Base-by-base conservation (phyloP, 371 early-diverging fungal species). In the Mucor racemosus region DNA sequence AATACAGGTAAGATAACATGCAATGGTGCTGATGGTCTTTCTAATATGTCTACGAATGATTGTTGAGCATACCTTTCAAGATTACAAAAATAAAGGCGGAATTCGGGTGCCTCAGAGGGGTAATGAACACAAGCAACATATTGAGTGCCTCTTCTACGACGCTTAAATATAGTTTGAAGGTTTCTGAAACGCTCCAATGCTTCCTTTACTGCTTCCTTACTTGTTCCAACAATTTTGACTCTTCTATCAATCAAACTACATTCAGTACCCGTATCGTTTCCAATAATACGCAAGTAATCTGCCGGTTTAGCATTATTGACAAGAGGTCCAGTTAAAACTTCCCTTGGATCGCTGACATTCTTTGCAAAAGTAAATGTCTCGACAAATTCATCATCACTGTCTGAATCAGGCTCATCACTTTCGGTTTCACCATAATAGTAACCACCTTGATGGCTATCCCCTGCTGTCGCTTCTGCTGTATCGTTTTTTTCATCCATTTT, bases 1-100 rank as follows among this genome's bases (percentile, higher is more conserved):
- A 78, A 77, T 0, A 72, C 77, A 0, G 81, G 79, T 4, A 81
- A 53, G 0, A 81, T 58, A 0, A 81, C 79, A 54, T 67, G 68
- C 4, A 75, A 42, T 13, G 81, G 77, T 0, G 53, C 40, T 6
- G 56, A 26, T 4, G 65, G 38, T n/a, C 40, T 34, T n/a, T 31
- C 54, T 34, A 67, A 56, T 9, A 69, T 5, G 9, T 67, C 36
- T 5, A 67, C 65, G 48, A 33, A 58, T 3, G 7, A 15, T 50
- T 64, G 63, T 13, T 62, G 38, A 3, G 59, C 67, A 35, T 69
- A 74, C 17, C 67, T 35, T 14, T 74, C 65, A 33, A 74, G 48
- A n/a, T 39, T 36, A 17, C 74, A 74, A 9, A 74, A 74, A 34
- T 69, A 74, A 0, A 74, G 36, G 8, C 58, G 62, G 13, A 64